Conservation (phyloP, 2,329 filamentous ascomycete species). For the Cercospora berteroae region DNA sequence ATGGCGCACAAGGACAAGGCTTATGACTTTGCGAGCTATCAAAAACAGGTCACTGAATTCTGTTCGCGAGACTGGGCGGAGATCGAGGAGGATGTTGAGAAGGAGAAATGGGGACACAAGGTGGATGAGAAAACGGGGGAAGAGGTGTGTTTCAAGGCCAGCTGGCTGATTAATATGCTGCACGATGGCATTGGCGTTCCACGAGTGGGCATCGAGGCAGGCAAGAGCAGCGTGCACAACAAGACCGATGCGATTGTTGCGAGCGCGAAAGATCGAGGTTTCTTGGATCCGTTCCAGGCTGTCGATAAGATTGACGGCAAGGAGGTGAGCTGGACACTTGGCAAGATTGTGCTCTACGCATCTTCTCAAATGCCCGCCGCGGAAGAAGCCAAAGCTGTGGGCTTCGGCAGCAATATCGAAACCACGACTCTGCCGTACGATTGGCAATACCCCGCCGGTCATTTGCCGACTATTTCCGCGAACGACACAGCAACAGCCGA, state of each 20-base stretch:
- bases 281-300: constrained; percentile 82
- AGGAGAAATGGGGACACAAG: constrained; percentile 71
- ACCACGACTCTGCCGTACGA: constrained; percentile 50
- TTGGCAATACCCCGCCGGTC: constrained; percentile 74
- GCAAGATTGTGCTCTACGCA: constrained; percentile 94
- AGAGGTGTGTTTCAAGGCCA: constrained; percentile 95
- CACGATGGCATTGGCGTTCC: constrained; percentile 96
- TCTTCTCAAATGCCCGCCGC: constrained; percentile 77
- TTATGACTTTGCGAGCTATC: constrained; percentile 89
- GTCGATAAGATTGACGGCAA: constrained; percentile 88
- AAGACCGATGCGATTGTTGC: constrained; percentile 68
- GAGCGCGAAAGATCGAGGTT: constrained; percentile 67
- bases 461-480: constrained; percentile 34
- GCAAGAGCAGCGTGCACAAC: constrained; percentile 61
- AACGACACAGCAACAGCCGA: constrained; percentile 45
- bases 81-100: constrained; percentile 65
- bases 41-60: constrained; percentile 78
- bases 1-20: constrained; percentile 71
- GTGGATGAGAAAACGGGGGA: constrained; percentile 70
- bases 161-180: constrained; percentile 94
- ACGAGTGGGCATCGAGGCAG: constrained; percentile 65
- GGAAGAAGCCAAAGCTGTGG: constrained; percentile 68
- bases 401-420: constrained; percentile 82
- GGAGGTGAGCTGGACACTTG: constrained; percentile 95
- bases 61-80: constrained; percentile 79